A percentile compares a stretch with the other conserved stretches of the same genome.
These are phyloP conservation scores for Dendrobium catenatum DNA, from an alignment of 106 monocot genomes.

Conservation along the genomic window DNA sequence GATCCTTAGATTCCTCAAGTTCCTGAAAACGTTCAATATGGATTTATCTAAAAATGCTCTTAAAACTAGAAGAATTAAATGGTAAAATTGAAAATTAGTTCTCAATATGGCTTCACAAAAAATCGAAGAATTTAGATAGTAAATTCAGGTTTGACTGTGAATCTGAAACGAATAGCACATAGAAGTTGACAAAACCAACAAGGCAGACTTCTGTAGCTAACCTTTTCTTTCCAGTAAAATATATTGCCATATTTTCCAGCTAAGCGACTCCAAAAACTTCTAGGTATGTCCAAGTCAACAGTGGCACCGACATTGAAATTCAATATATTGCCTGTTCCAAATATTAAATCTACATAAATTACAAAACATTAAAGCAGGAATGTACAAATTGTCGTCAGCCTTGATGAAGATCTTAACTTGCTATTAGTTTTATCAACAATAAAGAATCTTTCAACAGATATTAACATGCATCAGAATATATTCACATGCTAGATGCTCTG, in stretches of 20 bases:
- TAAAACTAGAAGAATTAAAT: too few species aligned
- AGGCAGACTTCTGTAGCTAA: conserved; percentile 11
- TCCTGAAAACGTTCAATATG: too few species aligned
- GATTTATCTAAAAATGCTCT: too few species aligned
- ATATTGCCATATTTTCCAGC: conserved; percentile 92
- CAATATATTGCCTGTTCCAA: conserved; percentile 58
- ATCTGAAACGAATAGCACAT: neutral
- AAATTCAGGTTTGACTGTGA: neutral
- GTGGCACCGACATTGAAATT: conserved; percentile 82
- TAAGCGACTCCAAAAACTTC: conserved; percentile 85
- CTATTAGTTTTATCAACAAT: neutral
- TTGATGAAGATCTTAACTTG: neutral
- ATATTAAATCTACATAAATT: neutral
- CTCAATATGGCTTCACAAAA: too few species aligned
- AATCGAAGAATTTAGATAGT: too few species aligned
- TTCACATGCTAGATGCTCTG: neutral
- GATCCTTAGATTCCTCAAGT: too few species aligned
- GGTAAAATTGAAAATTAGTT: too few species aligned
- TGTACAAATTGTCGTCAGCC: neutral
- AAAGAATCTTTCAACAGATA: neutral
- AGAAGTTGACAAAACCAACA: neutral
- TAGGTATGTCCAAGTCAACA: conserved; percentile 74
- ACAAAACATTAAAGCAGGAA: neutral
- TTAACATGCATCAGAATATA: neutral
- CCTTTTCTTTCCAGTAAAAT: conserved; percentile 99